Evolutionary conservation across 1,284 basidiomycete species (phyloP).

Genomic region (Cutaneotrichosporon spelunceum): DNA sequence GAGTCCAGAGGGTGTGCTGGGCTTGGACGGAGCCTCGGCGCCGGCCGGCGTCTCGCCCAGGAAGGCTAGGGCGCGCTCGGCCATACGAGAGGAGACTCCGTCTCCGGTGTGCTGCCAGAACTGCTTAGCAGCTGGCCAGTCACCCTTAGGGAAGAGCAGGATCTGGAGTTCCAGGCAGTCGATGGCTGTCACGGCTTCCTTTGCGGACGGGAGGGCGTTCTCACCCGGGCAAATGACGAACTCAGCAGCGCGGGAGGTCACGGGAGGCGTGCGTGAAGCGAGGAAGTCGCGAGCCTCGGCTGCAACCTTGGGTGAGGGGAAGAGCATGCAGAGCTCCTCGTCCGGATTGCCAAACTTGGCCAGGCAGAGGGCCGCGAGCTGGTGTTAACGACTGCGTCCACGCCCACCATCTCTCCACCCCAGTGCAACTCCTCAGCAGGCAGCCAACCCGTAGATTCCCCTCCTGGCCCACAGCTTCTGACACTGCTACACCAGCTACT

Average conservation of each 20-base stretch:
- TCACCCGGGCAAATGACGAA: slow-evolving; percentile 61
- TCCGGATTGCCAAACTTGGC: slow-evolving; percentile 68
- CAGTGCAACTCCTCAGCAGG: too few species aligned
- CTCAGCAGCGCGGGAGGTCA: slow-evolving; percentile 66
- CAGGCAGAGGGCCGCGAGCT: slow-evolving; percentile 74
- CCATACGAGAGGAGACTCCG: slow-evolving; percentile 82
- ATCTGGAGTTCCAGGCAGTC: slow-evolving; percentile 67
- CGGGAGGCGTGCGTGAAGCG: slow-evolving; percentile 53
- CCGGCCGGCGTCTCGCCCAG: slow-evolving; percentile 55
- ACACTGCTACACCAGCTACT: too few species aligned
- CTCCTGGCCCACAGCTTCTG: too few species aligned
- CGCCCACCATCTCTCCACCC: too few species aligned
- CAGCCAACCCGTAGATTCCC: too few species aligned
- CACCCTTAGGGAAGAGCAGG: slow-evolving; percentile 69
- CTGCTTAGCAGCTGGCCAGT: slow-evolving; percentile 71
- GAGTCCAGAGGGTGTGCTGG: background rate
- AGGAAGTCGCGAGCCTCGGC: slow-evolving; percentile 74
- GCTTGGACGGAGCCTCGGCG: background rate
- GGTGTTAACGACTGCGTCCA: slow-evolving; percentile 9
- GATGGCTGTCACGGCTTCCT: slow-evolving; percentile 30
- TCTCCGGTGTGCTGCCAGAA: slow-evolving; percentile 96
- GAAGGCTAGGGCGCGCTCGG: slow-evolving; percentile 74
- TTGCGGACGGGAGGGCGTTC: slow-evolving; percentile 20
- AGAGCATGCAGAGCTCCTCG: slow-evolving; percentile 70
- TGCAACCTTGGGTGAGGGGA: slow-evolving; percentile 69